Evolutionary conservation across 140 eudicot genomes (phyloP), one percentile per base, ranked within the genome.

Genomic region (Stevia rebaudiana): DNA sequence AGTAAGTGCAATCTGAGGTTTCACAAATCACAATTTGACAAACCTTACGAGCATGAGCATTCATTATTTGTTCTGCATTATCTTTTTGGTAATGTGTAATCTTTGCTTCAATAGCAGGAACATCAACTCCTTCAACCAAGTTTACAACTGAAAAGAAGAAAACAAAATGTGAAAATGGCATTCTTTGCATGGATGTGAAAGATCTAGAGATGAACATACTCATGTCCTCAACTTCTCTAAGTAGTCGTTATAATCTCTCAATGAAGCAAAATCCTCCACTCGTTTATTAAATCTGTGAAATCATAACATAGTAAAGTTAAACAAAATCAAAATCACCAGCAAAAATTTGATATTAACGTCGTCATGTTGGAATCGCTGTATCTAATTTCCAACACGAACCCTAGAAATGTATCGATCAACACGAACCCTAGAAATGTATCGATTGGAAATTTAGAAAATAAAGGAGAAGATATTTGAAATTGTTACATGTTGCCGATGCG

Each of bases 181-280:
- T 31, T 58, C 52, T n/a, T 16, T 69, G 22, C 30, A 40, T 8
- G n/a, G n/a, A 33, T 2, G 41, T 36, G 16, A 12, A 36, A 36
- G 41, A 36, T 6, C 4, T 33, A 56, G 21, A 58, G 11, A 62
- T 35, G 18, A 64, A 74, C 96, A 81, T 81, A 92, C 98, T 83
- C 98, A 92, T 92, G 64, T 88, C 98, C 65, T 92, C 96, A 48
- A 92, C 98, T 74, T 88, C 80, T 92, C 98, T 70, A 92, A 78
- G 78, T 88, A 92, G 65, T 92, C 98, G 52, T 92, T 92, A 70
- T 83, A 92, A 36, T 88, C 98, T 71, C 82, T 77, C 44, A 85
- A 78, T n/a, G 98, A 92, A 46, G 94, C 39, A 67, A 92, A 92
- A 77, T 92, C 96, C 16, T 92, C 98, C 75, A 85, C 94, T 72